These are phyloP conservation scores for Suillus luteus DNA, from an alignment of 768 basidiomycete species.

Conservation along the genomic window DNA sequence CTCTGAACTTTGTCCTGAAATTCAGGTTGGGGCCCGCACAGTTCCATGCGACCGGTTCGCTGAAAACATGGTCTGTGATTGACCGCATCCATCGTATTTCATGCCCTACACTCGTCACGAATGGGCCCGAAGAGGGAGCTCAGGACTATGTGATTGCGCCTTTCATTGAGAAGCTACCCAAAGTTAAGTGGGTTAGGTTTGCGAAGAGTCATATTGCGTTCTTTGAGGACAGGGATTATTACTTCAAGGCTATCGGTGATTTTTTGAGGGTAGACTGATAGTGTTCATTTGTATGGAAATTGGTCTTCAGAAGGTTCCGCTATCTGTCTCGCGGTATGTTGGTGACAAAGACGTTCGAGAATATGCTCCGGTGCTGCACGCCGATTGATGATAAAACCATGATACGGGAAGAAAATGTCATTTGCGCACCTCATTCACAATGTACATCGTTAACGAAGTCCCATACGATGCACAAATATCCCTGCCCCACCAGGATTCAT, in stretches of 20 bases:
- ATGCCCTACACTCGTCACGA: constrained; percentile 41
- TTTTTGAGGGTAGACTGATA: constrained; percentile 16
- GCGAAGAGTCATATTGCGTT: constrained; percentile 30
- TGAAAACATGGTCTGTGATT: constrained; percentile 50
- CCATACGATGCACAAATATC: no score
- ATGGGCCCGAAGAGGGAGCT: constrained; percentile 41
- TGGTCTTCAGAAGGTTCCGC: not conserved
- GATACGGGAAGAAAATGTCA: not conserved
- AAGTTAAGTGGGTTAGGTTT: constrained; percentile 39
- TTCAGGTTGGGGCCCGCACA: constrained; percentile 31
- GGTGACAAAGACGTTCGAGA: not conserved
- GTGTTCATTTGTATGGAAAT: not conserved
- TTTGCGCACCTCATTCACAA: not conserved
- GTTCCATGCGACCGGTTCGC: constrained; percentile 40
- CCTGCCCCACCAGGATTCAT: not conserved
- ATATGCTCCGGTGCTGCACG: not conserved
- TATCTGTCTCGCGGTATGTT: not conserved
- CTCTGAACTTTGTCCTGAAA: not conserved
- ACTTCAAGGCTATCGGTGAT: constrained; percentile 19
- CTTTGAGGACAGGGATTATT: constrained; percentile 25
- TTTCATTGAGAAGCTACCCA: constrained; percentile 35
- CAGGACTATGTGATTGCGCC: constrained; percentile 37
- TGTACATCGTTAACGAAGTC: no score
- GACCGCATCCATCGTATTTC: constrained; percentile 43
- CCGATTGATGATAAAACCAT: not conserved